Evolutionary conservation across 2,329 filamentous ascomycete genomes (phyloP).

Genomic region (Aspergillus awamori): DNA sequence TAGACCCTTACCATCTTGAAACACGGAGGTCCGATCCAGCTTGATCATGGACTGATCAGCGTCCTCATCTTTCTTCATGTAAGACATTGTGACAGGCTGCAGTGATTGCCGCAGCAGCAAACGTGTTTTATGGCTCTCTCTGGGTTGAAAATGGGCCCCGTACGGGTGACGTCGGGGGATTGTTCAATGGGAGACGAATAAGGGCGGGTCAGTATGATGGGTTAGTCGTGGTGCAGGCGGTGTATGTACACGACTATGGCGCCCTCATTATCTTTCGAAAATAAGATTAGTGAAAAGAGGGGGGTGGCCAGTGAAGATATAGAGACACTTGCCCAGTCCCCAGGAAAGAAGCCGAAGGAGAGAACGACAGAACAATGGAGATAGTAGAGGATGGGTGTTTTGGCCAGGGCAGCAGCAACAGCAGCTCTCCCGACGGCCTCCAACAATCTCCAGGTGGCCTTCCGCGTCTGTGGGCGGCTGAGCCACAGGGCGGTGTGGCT

Average conservation of each 20-base stretch:
- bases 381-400: slow-evolving; percentile 17
- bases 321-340: slow-evolving; percentile 2
- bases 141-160: slow-evolving; percentile 15
- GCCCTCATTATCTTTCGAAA: slow-evolving; percentile 34
- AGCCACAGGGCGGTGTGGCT: slow-evolving; percentile 28
- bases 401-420: slow-evolving; percentile 20
- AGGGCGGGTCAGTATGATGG: slow-evolving; percentile 27
- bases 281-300: slow-evolving; percentile 1
- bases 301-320: background rate
- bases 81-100: slow-evolving; percentile 69
- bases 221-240: slow-evolving; percentile 25
- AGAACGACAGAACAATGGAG: slow-evolving; percentile 16
- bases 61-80: slow-evolving; percentile 99
- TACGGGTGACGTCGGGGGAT: slow-evolving; percentile 28
- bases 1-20: slow-evolving; percentile 81
- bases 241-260: slow-evolving; percentile 31
- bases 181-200: slow-evolving; percentile 26
- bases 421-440: slow-evolving; percentile 20
- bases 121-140: slow-evolving; percentile 17
- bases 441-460: slow-evolving; percentile 44
- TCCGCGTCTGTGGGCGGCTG: slow-evolving; percentile 37
- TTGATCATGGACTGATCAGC: slow-evolving; percentile 90
- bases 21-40: slow-evolving; percentile 96
- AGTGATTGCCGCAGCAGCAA: slow-evolving; percentile 34
- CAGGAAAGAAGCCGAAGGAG: slow-evolving; percentile 3